These are phyloP conservation scores for Calonectria henricotiae DNA, from an alignment of 2,329 filamentous ascomycete species.

Conservation along the genomic window DNA sequence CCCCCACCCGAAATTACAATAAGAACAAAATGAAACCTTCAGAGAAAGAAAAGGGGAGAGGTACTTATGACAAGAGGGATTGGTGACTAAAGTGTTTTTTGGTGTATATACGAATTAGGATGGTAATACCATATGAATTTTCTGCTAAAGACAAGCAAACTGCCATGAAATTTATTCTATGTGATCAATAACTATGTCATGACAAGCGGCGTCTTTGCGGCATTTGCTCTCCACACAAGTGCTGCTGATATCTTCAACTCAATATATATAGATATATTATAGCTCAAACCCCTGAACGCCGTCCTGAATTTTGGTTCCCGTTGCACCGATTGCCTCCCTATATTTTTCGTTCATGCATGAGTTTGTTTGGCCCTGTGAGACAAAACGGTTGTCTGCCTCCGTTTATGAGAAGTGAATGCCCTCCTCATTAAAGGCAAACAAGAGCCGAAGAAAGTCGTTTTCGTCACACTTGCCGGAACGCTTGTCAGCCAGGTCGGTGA, in stretches of 20 bases:
- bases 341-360: conserved; percentile 28
- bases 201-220: conserved; percentile 39
- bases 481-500: conserved; percentile 86
- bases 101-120: conserved; percentile 49
- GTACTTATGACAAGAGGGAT: conserved; percentile 26
- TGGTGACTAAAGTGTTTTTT: conserved; percentile 43
- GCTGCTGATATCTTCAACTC: conserved; percentile 25
- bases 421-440: conserved; percentile 89
- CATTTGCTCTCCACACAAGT: conserved; percentile 34
- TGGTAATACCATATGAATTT: conserved; percentile 35
- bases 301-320: conserved; percentile 38
- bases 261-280: background rate
- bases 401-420: conserved; percentile 89
- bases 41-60: conserved; percentile 33
- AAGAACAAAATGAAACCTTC: conserved; percentile 34
- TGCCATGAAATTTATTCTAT: conserved; percentile 33
- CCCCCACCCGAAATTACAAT: conserved; percentile 40
- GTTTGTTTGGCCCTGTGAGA: conserved; percentile 19
- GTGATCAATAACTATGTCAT: conserved; percentile 19
- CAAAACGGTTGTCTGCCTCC: background rate
- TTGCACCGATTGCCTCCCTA: conserved; percentile 19
- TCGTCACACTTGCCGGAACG: conserved; percentile 91
- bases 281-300: conserved; percentile 44
- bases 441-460: conserved; percentile 88
- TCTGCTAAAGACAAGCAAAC: conserved; percentile 22